Base-by-base conservation (phyloP, 2,329 filamentous ascomycete species). In the Fusarium poae region DNA sequence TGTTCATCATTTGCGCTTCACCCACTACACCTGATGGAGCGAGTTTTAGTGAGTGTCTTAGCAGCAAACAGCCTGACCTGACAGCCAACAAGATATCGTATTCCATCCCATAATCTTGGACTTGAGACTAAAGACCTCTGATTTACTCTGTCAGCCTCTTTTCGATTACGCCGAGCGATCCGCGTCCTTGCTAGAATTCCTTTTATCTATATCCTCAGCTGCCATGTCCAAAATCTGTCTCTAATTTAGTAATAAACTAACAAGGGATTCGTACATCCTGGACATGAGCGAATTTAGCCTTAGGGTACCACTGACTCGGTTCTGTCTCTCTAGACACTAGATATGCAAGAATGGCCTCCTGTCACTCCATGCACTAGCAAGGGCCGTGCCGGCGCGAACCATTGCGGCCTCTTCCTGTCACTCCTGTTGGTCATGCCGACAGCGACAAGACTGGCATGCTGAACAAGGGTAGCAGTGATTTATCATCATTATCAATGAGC, bases 381-480 rank as follows among this genome's bases (percentile, higher is more conserved):
- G 48, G 48, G 23, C 23, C 48, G 48, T 50, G 18, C 34, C 46
- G 18, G 23, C 46, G 46, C 21, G 18, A 49, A 49, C 46, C 11
- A 49, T 37, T n/a, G 46, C 5, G 30, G 25, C 46, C 16, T 25
- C 7, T 25, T 5, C 11, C 9, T 34, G 32, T 15, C 18, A 20
- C 25, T 29, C 16, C 15, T 43, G 7, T 25, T 44, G 23, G 25
- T 29, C 25, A 44, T 44, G 42, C 25, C 18, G 25, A 29, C 25
- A 15, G 18, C 9, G 10, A 43, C 18, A 44, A 44, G 18, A n/a
- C 11, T 37, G 46, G 20, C 5, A 34, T 34, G 6, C 16, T 13
- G n/a, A 15, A 27, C 21, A 20, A 27, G 32, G 23, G 23, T 7
- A n/a, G 23, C 5, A n/a, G 8, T 27, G 48, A 39, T 40, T 50